phyloP scores from a whole-genome alignment of 2,329 filamentous ascomycete species.

The Talaromyces islandicus region DNA sequence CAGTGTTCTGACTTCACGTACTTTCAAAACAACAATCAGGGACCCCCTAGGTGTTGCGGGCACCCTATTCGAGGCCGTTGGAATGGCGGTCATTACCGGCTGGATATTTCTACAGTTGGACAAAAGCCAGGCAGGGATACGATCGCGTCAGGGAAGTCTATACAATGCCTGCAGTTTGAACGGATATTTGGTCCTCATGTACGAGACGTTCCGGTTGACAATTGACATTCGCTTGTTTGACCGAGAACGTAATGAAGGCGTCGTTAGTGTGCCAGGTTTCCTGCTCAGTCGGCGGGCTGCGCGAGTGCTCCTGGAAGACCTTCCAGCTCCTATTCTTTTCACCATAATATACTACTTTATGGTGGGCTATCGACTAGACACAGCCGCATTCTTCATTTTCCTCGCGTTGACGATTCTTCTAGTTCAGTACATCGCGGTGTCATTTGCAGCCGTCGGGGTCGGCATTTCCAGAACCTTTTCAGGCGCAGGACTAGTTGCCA shows the following conservation, averaged over 20 bases:
- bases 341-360: constrained; percentile 72
- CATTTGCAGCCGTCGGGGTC: constrained; percentile 64
- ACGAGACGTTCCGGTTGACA: constrained; percentile 69
- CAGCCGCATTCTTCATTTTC: constrained; percentile 64
- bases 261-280: constrained; percentile 64
- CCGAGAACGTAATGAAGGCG: constrained; percentile 66
- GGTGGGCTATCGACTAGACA: constrained; percentile 63
- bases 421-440: constrained; percentile 68
- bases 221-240: constrained; percentile 72
- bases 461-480: constrained; percentile 62
- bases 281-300: constrained; percentile 65
- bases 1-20: constrained; percentile 60
- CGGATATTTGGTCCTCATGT: constrained; percentile 69
- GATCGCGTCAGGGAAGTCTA: constrained; percentile 65
- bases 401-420: constrained; percentile 62
- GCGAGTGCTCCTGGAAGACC: constrained; percentile 62
- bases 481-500: constrained; percentile 65
- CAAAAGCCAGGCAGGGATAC: constrained; percentile 63
- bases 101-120: constrained; percentile 66
- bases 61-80: constrained; percentile 61
- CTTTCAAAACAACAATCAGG: constrained; percentile 65
- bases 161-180: constrained; percentile 68
- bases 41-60: constrained; percentile 71
- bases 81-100: constrained; percentile 66
- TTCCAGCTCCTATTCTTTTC: constrained; percentile 66